These are phyloP conservation scores for Boletus rex-veris DNA, from an alignment of 768 basidiomycete genomes.

Conservation along the genomic window DNA sequence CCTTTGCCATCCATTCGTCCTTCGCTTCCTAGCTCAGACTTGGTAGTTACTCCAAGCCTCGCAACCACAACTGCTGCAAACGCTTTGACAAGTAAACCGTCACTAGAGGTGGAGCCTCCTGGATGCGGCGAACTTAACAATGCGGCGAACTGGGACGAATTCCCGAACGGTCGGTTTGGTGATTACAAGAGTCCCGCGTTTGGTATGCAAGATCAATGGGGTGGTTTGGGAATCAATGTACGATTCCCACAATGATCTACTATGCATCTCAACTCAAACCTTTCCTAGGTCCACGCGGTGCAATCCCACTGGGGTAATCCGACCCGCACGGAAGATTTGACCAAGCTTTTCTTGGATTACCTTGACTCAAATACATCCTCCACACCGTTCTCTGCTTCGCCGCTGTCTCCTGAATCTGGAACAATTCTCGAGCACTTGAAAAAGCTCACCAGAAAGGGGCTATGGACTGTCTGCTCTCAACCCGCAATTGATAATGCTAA, in stretches of 20 bases:
- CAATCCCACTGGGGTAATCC: conserved; percentile 73
- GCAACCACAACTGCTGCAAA: conserved; percentile 63
- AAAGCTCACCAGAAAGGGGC: conserved; percentile 68
- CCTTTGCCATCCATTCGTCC: conserved; percentile 32
- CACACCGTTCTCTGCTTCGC: conserved; percentile 85
- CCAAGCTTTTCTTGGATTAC: conserved; percentile 74
- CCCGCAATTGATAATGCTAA: conserved; percentile 82
- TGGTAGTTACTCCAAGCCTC: conserved; percentile 59
- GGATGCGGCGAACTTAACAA: conserved; percentile 74
- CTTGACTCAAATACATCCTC: conserved; percentile 67
- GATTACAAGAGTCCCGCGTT: conserved; percentile 97
- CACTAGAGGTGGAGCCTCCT: conserved; percentile 47
- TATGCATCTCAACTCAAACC: background rate
- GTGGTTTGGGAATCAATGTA: conserved; percentile 61
- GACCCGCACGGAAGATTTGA: conserved; percentile 62
- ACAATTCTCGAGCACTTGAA: conserved; percentile 78
- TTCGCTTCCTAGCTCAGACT: conserved; percentile 28
- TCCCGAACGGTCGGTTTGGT: conserved; percentile 97
- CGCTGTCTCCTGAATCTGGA: conserved; percentile 78
- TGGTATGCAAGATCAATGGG: conserved; percentile 77
- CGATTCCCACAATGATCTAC: conserved; percentile 8
- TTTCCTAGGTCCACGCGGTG: conserved; percentile 53
- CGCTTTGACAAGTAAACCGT: conserved; percentile 48
- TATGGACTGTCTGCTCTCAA: conserved; percentile 98
- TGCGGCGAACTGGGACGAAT: conserved; percentile 87